These are phyloP conservation scores for Acacia pycnantha DNA, from an alignment of 331 rosid genomes.

Conservation along the genomic window DNA sequence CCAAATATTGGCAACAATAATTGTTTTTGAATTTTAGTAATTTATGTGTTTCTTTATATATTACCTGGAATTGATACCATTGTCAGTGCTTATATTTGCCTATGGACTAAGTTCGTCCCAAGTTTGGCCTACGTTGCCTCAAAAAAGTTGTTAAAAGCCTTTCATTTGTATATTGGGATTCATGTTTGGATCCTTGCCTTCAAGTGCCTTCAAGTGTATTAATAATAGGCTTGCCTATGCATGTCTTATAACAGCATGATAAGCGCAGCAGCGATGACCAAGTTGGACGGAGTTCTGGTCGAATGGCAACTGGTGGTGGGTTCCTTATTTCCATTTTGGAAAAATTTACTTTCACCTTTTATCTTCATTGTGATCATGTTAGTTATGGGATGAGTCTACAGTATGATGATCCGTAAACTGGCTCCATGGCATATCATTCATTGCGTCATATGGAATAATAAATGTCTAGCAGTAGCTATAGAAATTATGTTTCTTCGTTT, in stretches of 20 bases:
- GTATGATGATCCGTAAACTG: conserved; percentile 26
- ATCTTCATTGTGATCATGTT: conserved; percentile 5
- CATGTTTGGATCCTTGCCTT: conserved; percentile 55
- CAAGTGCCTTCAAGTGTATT: conserved; percentile 53
- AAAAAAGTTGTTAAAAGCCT: neutral
- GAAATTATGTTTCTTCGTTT: neutral
- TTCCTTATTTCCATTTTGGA: conserved; percentile 24
- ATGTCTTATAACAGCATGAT: conserved; percentile 76
- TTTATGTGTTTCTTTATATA: neutral
- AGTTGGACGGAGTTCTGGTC: conserved; percentile 53
- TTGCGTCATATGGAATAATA: conserved; percentile 14
- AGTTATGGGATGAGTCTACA: neutral
- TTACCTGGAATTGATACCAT: neutral
- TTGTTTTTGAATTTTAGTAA: neutral
- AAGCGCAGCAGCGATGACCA: conserved; percentile 56
- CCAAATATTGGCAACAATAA: neutral
- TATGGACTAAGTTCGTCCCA: neutral
- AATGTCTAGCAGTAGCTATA: neutral
- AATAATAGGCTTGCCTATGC: conserved; percentile 70
- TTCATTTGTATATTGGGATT: conserved; percentile 37
- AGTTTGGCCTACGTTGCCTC: neutral
- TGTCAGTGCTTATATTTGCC: neutral
- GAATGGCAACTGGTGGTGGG: conserved; percentile 63
- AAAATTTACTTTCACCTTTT: neutral
- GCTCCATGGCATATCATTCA: neutral